Evolutionary conservation across 2,329 filamentous ascomycete genomes (phyloP).

Genomic region (Botrytis porri): DNA sequence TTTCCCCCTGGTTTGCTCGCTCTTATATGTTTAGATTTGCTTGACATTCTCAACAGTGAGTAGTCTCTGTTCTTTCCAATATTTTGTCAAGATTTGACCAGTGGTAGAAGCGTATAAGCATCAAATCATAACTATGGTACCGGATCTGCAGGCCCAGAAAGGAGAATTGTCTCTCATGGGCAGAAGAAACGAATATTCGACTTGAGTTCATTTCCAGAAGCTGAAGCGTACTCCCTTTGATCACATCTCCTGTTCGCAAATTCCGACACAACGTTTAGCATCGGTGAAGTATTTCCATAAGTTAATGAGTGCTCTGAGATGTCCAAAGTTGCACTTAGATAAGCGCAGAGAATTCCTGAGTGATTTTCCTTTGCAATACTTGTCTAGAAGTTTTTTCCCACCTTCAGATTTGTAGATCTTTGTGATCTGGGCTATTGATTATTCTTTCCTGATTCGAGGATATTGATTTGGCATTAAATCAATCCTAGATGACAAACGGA

Average conservation of each 20-base stretch:
- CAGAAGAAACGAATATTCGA: neutral
- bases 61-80: neutral
- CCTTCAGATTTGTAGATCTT: neutral
- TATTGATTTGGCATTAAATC: neutral
- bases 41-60: constrained; percentile 23
- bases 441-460: neutral
- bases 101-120: constrained; percentile 15
- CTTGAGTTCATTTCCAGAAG: neutral
- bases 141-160: neutral
- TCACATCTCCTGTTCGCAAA: neutral
- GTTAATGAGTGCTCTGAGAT: neutral
- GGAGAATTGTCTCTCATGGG: neutral
- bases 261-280: neutral
- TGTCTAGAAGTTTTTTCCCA: neutral
- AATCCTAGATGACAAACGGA: neutral
- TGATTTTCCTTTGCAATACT: neutral
- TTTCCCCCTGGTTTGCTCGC: constrained; percentile 22
- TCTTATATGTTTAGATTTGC: constrained; percentile 19
- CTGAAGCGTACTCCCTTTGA: neutral
- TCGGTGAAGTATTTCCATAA: neutral
- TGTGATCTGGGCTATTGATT: neutral
- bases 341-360: neutral
- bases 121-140: neutral
- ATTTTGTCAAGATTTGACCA: neutral
- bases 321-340: neutral